Conservation (phyloP, 2,329 filamentous ascomycete species). For the Curvularia sp. region DNA sequence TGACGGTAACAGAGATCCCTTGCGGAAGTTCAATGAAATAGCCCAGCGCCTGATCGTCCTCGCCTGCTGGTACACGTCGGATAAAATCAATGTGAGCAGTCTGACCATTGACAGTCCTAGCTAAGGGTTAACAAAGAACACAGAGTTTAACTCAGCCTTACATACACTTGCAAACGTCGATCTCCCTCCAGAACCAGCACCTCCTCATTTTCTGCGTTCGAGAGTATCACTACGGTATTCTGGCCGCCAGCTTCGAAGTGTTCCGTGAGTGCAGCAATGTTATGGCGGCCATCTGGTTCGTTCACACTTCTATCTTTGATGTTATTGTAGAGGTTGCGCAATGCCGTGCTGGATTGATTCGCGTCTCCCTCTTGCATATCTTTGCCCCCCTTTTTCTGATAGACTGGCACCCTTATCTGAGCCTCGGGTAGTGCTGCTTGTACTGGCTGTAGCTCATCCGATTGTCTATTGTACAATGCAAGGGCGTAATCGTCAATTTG, state of each 20-base stretch:
- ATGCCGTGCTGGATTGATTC: slow-evolving; percentile 8
- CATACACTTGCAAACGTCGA: slow-evolving; percentile 16
- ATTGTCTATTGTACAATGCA: slow-evolving; percentile 6
- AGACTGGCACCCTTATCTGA: slow-evolving; percentile 13
- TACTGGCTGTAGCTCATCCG: slow-evolving; percentile 1
- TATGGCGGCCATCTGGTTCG: neutral
- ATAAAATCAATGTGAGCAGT: slow-evolving; percentile 11
- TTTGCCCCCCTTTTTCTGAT: slow-evolving; percentile 3
- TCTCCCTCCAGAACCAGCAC: slow-evolving; percentile 8
- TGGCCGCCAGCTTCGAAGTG: neutral
- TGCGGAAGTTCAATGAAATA: slow-evolving; percentile 24
- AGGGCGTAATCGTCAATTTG: slow-evolving; percentile 8
- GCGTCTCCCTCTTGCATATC: neutral
- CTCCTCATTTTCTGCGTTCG: neutral
- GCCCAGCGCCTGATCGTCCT: neutral
- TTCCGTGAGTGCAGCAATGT: neutral
- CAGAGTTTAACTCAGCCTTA: neutral
- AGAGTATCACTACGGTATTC: slow-evolving; percentile 10
- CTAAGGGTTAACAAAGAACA: neutral
- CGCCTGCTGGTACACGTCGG: neutral
- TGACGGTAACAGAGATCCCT: slow-evolving; percentile 22
- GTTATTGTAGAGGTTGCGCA: slow-evolving; percentile 12
- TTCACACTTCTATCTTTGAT: slow-evolving; percentile 11
- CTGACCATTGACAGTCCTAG: neutral
- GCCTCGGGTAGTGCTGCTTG: slow-evolving; percentile 14